Evolutionary conservation across 148 eudicot species (phyloP).

Genomic region (Amaranthus hypochondriacus): DNA sequence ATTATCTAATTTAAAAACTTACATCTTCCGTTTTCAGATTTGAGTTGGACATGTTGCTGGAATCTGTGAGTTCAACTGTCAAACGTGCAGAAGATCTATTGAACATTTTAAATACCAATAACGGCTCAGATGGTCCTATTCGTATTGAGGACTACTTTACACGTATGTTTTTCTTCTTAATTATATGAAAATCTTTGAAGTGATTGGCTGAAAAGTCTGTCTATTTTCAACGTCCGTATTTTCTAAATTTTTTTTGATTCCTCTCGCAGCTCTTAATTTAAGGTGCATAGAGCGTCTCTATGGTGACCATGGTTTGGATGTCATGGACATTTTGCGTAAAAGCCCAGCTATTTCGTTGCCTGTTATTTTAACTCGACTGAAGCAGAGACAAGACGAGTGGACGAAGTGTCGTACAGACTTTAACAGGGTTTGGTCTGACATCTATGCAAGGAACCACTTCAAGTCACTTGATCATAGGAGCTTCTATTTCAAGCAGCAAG

Average conservation of each 20-base stretch:
- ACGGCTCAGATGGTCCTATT: constrained; percentile 43
- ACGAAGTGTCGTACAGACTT: constrained; percentile 77
- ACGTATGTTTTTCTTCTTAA: constrained; percentile 33
- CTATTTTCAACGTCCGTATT: too few relatives aligned
- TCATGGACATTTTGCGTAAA: constrained; percentile 75
- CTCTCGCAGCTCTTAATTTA: constrained; percentile 59
- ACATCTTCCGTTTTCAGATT: constrained; percentile 47
- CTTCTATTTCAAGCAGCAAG: constrained; percentile 99
- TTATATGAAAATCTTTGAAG: too few relatives aligned
- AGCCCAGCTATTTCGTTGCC: constrained; percentile 64
- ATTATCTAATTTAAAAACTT: not conserved
- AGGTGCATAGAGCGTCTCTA: constrained; percentile 96
- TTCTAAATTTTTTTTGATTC: constrained; percentile 7
- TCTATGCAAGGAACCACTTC: constrained; percentile 87
- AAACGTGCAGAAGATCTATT: constrained; percentile 79
- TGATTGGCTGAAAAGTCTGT: too few relatives aligned
- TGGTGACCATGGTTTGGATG: constrained; percentile 95
- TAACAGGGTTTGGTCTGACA: constrained; percentile 94
- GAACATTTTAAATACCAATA: constrained; percentile 47
- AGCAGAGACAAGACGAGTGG: constrained; percentile 98
- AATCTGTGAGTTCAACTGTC: constrained; percentile 78
- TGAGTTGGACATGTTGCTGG: constrained; percentile 96
- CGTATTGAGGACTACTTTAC: constrained; percentile 76
- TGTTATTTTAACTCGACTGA: constrained; percentile 77
- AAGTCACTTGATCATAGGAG: constrained; percentile 98